A percentile compares a stretch with the other conserved stretches of the same genome.
These are phyloP conservation scores for Rhizoclosmatium globosum DNA, from an alignment of 192 early-diverging fungal species.

Conservation along the genomic window DNA sequence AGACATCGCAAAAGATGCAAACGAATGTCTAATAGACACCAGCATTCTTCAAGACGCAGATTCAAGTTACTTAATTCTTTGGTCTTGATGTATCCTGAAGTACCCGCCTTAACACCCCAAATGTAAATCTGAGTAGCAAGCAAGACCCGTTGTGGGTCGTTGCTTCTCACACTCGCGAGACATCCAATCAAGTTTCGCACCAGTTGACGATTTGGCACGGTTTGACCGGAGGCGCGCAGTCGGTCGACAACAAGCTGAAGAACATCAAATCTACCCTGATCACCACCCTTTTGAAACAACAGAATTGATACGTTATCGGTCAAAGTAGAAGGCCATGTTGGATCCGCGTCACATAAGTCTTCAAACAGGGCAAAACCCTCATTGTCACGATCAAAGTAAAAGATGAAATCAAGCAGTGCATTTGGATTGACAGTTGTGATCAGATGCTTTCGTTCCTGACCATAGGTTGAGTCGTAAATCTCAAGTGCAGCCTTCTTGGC, in stretches of 20 bases:
- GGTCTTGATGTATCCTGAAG: slow-evolving; percentile 30
- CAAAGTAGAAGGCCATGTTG: slow-evolving; percentile 10
- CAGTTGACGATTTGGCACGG: slow-evolving; percentile 23
- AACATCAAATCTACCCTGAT: slow-evolving; percentile 25
- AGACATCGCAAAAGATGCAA: slow-evolving; percentile 36
- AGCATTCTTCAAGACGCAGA: slow-evolving; percentile 38
- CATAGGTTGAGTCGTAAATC: neutral
- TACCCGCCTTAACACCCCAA: slow-evolving; percentile 30
- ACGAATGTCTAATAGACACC: slow-evolving; percentile 36
- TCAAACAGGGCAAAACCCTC: slow-evolving; percentile 22
- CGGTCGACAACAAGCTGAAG: slow-evolving; percentile 18
- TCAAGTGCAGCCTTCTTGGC: slow-evolving; percentile 30
- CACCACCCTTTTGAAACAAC: slow-evolving; percentile 29
- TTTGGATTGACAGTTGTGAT: slow-evolving; percentile 19
- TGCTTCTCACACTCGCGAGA: slow-evolving; percentile 1
- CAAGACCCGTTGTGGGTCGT: slow-evolving; percentile 10
- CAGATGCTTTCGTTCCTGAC: neutral
- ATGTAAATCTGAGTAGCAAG: slow-evolving; percentile 28
- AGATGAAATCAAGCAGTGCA: slow-evolving; percentile 23
- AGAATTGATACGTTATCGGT: slow-evolving; percentile 14
- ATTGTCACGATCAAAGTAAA: slow-evolving; percentile 27
- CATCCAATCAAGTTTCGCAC: slow-evolving; percentile 22
- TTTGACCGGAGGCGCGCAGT: neutral
- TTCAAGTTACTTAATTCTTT: slow-evolving; percentile 27
- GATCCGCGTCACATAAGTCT: slow-evolving; percentile 17